phyloP scores from a whole-genome alignment of 352 stramenopile species.

The Pythium diclinum region DNA sequence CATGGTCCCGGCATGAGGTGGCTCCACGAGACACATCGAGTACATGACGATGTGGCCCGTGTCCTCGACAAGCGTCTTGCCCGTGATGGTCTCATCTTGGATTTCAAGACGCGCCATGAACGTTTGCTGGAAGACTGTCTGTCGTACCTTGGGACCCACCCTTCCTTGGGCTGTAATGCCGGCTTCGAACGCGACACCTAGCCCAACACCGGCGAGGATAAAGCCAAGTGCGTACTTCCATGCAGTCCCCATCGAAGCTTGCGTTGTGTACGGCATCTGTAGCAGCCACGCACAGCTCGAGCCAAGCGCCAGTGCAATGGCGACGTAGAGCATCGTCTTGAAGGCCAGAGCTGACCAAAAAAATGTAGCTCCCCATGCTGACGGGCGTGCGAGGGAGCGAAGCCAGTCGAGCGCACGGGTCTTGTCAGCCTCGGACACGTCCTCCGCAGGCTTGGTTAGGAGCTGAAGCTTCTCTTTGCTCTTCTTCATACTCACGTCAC shows the following conservation, averaged over 20 bases:
- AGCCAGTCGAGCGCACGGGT: neutral
- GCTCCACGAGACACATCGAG: neutral
- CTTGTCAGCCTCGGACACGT: neutral
- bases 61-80: neutral
- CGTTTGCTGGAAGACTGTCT: neutral
- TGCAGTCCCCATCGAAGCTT: neutral
- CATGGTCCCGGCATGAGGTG: neutral
- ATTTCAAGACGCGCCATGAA: neutral
- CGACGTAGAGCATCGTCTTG: neutral
- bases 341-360: neutral
- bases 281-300: constrained; percentile 3
- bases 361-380: neutral
- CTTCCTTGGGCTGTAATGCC: neutral
- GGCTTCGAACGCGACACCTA: neutral
- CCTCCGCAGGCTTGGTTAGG: neutral
- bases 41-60: neutral
- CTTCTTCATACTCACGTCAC: neutral
- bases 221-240: neutral
- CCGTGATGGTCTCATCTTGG: neutral
- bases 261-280: neutral
- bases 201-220: neutral
- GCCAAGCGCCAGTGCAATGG: neutral
- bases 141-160: neutral
- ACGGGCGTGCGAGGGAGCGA: neutral
- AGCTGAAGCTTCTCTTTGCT: neutral